Percentiles rank a stretch among this genome's conserved stretches.
Evolutionary conservation across 352 stramenopile species (phyloP).

Genomic region (Pythium vanterpoolii): DNA sequence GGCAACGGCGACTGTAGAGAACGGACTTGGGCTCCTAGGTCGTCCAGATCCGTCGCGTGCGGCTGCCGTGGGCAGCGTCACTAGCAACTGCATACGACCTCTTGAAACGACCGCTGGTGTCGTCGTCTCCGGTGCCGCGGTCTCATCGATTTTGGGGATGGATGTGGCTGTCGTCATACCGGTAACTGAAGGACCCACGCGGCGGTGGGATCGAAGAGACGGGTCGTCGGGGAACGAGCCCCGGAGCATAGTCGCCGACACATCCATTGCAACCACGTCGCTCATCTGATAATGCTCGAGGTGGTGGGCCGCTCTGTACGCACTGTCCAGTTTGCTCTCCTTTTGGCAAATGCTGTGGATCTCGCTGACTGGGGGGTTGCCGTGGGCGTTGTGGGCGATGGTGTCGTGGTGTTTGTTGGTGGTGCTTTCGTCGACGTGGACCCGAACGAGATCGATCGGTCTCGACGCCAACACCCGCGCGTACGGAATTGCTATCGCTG

Average conservation of each 20-base stretch:
- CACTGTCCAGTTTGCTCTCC: slow-evolving; percentile 16
- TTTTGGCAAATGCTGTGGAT: no score
- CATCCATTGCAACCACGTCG: background rate
- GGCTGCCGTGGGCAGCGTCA: slow-evolving; percentile 8
- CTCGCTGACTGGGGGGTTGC: background rate
- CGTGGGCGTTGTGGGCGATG: background rate
- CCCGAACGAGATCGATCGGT: slow-evolving; percentile 23
- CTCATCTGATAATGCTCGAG: slow-evolving; percentile 45
- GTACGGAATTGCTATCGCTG: slow-evolving; percentile 26
- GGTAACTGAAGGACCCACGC: background rate
- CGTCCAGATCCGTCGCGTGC: background rate
- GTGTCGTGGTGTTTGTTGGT: background rate
- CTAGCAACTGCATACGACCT: slow-evolving; percentile 1
- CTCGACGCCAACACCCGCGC: slow-evolving; percentile 27
- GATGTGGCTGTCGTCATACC: background rate
- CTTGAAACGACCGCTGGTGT: background rate
- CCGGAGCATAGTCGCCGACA: slow-evolving; percentile 7
- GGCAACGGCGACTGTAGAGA: no score
- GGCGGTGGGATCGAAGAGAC: background rate
- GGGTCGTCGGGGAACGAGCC: slow-evolving; percentile 43
- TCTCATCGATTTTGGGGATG: slow-evolving; percentile 1
- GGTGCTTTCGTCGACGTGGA: slow-evolving; percentile 13
- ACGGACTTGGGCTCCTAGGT: no score
- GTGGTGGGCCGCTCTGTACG: slow-evolving; percentile 29
- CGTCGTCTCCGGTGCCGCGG: background rate